A percentile compares a stretch with the other conserved stretches of the same genome.
phyloP scores from a whole-genome alignment of 257 asterid species.

The Fraxinus excelsior region DNA sequence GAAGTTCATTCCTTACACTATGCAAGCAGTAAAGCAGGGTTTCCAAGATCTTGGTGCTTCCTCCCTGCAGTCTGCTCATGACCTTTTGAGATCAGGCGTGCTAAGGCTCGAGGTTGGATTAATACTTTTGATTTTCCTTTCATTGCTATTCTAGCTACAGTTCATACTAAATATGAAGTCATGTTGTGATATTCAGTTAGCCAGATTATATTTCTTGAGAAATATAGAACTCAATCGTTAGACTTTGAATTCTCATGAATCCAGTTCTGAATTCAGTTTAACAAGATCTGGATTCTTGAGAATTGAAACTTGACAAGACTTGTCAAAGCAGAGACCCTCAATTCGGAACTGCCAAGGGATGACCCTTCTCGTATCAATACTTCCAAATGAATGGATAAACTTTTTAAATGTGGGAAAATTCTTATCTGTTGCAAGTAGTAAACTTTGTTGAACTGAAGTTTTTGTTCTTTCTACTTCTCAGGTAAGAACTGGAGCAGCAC shows the following conservation, averaged over 20 bases:
- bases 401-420: not conserved
- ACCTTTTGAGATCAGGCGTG: conserved; percentile 62
- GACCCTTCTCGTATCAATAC: not conserved
- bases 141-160: not conserved
- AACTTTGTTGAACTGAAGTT: not conserved
- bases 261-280: not conserved
- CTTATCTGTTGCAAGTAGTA: not conserved
- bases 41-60: conserved; percentile 96
- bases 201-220: not conserved
- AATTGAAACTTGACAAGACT: not conserved
- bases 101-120: conserved; percentile 76
- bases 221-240: not conserved
- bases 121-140: not conserved
- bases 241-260: not conserved
- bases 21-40: conserved; percentile 93
- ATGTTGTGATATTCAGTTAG: not conserved
- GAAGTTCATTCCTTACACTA: conserved; percentile 80
- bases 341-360: not conserved
- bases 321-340: not conserved
- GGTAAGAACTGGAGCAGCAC: conserved; percentile 83
- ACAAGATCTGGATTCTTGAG: not conserved
- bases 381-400: too few relatives aligned
- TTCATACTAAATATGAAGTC: not conserved
- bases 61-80: conserved; percentile 82
- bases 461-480: conserved; percentile 16